These are phyloP conservation scores for Colletotrichum sp. DNA, from an alignment of 2,329 filamentous ascomycete genomes.

Conservation along the genomic window DNA sequence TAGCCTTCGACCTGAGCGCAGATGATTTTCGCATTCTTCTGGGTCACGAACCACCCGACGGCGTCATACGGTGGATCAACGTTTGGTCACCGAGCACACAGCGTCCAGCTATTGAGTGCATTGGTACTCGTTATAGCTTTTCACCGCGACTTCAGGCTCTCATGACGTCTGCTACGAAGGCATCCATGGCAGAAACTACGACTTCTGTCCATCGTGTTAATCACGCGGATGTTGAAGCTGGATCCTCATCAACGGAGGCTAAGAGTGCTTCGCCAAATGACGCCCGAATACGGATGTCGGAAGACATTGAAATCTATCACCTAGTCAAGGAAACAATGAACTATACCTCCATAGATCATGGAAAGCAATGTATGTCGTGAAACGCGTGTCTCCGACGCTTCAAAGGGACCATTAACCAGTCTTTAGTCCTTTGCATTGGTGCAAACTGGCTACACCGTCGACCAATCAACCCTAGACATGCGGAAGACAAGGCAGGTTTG, in stretches of 20 bases:
- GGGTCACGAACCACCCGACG: slow-evolving; percentile 24
- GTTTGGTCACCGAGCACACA: slow-evolving; percentile 73
- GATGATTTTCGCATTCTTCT: slow-evolving; percentile 46
- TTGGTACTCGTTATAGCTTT: slow-evolving; percentile 70
- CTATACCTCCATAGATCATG: slow-evolving; percentile 76
- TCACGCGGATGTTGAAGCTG: background rate
- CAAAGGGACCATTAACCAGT: background rate
- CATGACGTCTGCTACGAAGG: slow-evolving; percentile 54
- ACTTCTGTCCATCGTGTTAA: background rate
- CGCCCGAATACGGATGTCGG: background rate
- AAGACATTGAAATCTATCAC: slow-evolving; percentile 43
- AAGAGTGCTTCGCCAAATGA: slow-evolving; percentile 13
- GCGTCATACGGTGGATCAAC: slow-evolving; percentile 73
- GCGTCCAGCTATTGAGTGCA: slow-evolving; percentile 53
- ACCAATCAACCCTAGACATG: slow-evolving; percentile 32
- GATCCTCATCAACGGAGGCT: background rate
- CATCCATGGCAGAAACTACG: background rate
- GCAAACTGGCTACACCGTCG: slow-evolving; percentile 67
- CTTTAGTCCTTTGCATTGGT: slow-evolving; percentile 70
- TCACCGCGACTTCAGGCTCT: slow-evolving; percentile 69
- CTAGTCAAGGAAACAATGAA: slow-evolving; percentile 77
- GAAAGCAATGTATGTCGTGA: slow-evolving; percentile 58
- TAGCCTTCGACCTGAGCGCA: slow-evolving; percentile 58
- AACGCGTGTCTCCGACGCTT: background rate
- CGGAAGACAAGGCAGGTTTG: slow-evolving; percentile 25